Evolutionary conservation across 1,284 basidiomycete species (phyloP), one percentile per base, ranked within the genome.

Genomic region (Abortiporus biennis): DNA sequence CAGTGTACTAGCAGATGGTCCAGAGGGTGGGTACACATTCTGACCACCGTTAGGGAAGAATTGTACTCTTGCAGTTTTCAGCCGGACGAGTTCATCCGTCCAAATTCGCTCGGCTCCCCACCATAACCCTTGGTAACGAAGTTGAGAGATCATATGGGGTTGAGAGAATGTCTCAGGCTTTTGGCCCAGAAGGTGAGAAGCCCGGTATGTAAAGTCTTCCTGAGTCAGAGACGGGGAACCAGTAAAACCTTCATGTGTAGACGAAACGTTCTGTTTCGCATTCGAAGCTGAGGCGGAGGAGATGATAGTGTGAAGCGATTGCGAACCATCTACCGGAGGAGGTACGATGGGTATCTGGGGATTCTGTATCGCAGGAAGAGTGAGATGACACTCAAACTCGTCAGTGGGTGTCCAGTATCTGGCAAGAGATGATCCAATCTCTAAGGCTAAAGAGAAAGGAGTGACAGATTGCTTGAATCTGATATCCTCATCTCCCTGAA

Each of bases 51-150:
- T 53, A 5, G 83, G 81, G 9, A 80, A 79, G 45, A 89, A 67
- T 47, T 78, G 74, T 25, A 67, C 64, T 23, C 86, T 72, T 1
- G 78, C 71, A 24, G 83, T 60, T 53, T 86, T 85, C 37, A 93
- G 65, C n/a, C 89, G 76, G 19, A 92, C 78, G 42, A 92, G 73
- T 49, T 93, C 90, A 46, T 86, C 85, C 6, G 74, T 66, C 90
- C 90, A 93, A 42, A 93, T 84, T n/a, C 87, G 75, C 57, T 93
- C 91, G 0, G 82, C 76, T 6, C 90, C 91, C 81, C 85, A 88
- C 87, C 87, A 93, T 11, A 92, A 55, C 1, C 90, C 90, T 58
- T 92, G 86, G 58, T 76, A 87, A 29, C 77, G 70, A 27, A 61
- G 70, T 52, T 83, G 79, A 0, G 59, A 64, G 20, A 71, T 53